These are phyloP conservation scores for Raffaelea arxii DNA, from an alignment of 2,329 filamentous ascomycete species.

Conservation along the genomic window DNA sequence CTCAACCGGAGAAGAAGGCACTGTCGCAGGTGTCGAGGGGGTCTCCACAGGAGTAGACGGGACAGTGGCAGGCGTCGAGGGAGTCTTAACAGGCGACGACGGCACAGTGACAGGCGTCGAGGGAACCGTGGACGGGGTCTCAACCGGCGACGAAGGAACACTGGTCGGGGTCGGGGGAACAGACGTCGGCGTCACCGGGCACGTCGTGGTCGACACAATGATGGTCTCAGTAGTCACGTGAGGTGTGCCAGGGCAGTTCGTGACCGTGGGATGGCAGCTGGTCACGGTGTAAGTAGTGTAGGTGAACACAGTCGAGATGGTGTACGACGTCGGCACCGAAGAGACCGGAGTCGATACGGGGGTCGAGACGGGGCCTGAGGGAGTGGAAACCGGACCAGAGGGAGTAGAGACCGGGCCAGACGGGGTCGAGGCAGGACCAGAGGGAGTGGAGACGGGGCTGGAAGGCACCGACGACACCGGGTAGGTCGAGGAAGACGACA, in stretches of 20 bases:
- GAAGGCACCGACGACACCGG: not conserved
- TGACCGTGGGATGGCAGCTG: constrained; percentile 6
- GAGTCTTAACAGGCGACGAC: not conserved
- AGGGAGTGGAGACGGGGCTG: not conserved
- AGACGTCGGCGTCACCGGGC: not conserved
- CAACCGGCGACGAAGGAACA: not conserved
- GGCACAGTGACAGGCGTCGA: not conserved
- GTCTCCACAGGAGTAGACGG: not conserved
- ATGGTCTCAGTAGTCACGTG: not conserved
- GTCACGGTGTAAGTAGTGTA: constrained; percentile 6
- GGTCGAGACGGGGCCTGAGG: not conserved
- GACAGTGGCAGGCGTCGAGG: not conserved
- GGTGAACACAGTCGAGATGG: constrained; percentile 4
- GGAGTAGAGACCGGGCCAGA: too few relatives aligned
- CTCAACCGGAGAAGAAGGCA: not conserved
- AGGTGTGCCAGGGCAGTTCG: not conserved
- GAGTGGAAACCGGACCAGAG: too few relatives aligned
- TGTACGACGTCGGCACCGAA: not conserved
- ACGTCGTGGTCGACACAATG: not conserved
- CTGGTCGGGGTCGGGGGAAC: not conserved
- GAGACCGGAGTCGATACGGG: not conserved
- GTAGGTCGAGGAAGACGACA: not conserved
- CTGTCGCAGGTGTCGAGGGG: not conserved
- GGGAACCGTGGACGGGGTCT: not conserved
- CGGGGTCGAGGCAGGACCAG: not conserved